Conservation (phyloP, 164 flowering plant genomes). For the Hamamelis virginiana region DNA sequence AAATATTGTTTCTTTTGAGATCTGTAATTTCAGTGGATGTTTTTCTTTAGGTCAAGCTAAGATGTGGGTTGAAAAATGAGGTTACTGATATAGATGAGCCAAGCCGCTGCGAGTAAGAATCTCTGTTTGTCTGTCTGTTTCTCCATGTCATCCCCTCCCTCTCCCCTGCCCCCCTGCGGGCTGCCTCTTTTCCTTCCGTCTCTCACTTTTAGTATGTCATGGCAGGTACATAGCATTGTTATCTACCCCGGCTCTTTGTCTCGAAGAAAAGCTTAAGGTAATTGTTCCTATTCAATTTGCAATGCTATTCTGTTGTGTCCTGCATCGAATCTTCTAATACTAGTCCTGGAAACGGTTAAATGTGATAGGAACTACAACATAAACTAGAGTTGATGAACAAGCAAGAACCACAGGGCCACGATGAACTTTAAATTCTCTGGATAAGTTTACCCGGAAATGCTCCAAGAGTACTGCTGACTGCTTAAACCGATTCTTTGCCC, state of each 20-base stretch:
- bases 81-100: conserved; percentile 91
- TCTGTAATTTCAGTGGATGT: neutral
- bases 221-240: conserved; percentile 78
- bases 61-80: conserved; percentile 92
- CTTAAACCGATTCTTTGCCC: neutral
- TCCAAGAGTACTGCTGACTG: conserved; percentile 5
- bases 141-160: conserved; percentile 6
- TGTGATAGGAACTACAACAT: conserved; percentile 67
- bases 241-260: conserved; percentile 79
- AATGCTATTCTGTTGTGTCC: neutral
- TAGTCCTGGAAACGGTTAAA: conserved; percentile 8
- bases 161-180: conserved; percentile 9
- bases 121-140: conserved; percentile 3
- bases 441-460: neutral
- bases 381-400: conserved; percentile 66
- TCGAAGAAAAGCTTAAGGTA: conserved; percentile 85
- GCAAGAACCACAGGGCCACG: conserved; percentile 61
- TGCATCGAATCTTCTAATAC: neutral
- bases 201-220: conserved; percentile 13
- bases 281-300: neutral
- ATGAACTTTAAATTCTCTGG: conserved; percentile 56
- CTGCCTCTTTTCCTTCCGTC: neutral
- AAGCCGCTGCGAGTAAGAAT: conserved; percentile 96
- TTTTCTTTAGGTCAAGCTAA: conserved; percentile 69
- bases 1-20: neutral